These are phyloP conservation scores for Pseudogymnoascus sp. DNA, from an alignment of 2,329 filamentous ascomycete species.

Conservation along the genomic window DNA sequence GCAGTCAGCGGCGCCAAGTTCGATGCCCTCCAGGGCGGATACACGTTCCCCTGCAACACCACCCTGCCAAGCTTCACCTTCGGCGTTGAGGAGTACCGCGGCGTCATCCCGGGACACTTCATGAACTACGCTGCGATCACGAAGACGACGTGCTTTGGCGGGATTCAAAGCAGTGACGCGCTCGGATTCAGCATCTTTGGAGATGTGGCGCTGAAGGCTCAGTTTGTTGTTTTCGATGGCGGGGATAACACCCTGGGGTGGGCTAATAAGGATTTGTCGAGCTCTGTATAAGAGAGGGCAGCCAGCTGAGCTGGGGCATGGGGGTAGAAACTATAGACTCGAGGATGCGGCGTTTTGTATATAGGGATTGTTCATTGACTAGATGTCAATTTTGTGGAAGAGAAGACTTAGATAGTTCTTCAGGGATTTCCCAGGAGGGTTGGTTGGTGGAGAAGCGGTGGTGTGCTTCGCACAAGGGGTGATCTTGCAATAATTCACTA, in stretches of 20 bases:
- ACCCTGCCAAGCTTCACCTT: conserved; percentile 29
- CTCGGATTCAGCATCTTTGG: conserved; percentile 28
- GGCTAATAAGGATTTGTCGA: conserved; percentile 11
- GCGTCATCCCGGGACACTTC: conserved; percentile 27
- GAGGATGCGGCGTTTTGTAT: background rate
- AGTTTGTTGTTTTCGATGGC: conserved; percentile 30
- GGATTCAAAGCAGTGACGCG: conserved; percentile 18
- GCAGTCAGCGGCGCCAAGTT: conserved; percentile 27
- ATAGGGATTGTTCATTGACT: background rate
- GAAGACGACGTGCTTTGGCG: conserved; percentile 20
- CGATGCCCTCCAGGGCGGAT: conserved; percentile 24
- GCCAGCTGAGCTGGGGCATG: background rate
- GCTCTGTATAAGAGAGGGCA: background rate
- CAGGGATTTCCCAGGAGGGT: background rate
- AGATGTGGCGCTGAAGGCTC: conserved; percentile 28
- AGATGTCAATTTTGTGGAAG: background rate
- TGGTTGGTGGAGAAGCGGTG: background rate
- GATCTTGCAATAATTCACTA: background rate
- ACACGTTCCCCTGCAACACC: conserved; percentile 28
- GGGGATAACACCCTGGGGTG: conserved; percentile 17
- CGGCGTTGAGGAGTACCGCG: conserved; percentile 25
- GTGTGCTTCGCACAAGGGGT: background rate
- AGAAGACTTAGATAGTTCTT: background rate
- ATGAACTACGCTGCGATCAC: conserved; percentile 27
- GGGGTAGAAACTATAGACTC: background rate